Percentiles rank a stretch among this genome's conserved stretches.
Evolutionary conservation across 257 asterid species (phyloP).

Genomic region (Solanum piurae): DNA sequence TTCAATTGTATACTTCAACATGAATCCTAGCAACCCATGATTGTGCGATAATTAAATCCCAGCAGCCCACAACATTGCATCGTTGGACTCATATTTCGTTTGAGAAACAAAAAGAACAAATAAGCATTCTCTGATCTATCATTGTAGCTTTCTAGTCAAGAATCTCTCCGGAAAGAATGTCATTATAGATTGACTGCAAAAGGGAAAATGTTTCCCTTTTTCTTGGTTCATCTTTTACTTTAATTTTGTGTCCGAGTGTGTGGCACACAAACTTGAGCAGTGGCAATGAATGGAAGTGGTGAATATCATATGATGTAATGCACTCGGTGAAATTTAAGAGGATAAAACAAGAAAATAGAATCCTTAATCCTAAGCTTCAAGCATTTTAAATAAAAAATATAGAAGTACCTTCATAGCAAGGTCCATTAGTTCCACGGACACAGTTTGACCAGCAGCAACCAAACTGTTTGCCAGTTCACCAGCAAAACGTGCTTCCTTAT

Average conservation of each 20-base stretch:
- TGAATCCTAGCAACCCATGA: background rate
- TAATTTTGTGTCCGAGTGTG: background rate
- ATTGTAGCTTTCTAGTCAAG: background rate
- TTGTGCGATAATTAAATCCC: background rate
- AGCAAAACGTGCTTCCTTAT: constrained; percentile 93
- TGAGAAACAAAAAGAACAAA: background rate
- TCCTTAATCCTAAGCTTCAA: background rate
- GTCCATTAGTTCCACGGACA: constrained; percentile 81
- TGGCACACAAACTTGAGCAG: background rate
- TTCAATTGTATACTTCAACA: background rate
- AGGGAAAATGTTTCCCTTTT: background rate
- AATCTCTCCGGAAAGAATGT: background rate
- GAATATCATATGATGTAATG: background rate
- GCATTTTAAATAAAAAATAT: background rate
- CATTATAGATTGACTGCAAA: background rate
- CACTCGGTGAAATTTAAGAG: background rate
- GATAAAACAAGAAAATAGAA: background rate
- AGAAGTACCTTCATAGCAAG: constrained; percentile 90
- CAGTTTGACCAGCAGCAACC: constrained; percentile 96
- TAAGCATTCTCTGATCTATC: background rate
- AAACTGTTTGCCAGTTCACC: constrained; percentile 87
- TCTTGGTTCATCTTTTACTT: background rate
- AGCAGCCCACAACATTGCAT: background rate
- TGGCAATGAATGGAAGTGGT: background rate
- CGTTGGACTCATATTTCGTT: background rate